Evolutionary conservation across 139 green algal species (phyloP).

Genomic region (Pleodorina starrii): DNA sequence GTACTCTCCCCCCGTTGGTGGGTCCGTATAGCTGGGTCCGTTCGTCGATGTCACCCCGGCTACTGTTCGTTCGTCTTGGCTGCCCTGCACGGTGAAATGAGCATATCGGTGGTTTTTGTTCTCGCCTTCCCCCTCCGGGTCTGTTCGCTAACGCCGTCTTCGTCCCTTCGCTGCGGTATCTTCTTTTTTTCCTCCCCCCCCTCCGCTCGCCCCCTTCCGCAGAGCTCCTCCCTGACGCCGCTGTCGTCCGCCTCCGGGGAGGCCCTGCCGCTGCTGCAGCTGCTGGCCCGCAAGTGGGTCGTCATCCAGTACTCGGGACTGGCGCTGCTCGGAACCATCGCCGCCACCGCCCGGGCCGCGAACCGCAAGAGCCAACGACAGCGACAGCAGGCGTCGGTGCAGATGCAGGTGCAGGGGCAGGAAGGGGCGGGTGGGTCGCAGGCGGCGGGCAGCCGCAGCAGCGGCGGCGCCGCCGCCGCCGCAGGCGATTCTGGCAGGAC

Average conservation of each 20-base stretch:
- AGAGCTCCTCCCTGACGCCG: conserved; percentile 4
- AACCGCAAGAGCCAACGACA: not conserved
- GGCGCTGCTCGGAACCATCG: conserved; percentile 18
- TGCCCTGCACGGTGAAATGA: no score
- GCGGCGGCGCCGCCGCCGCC: not conserved
- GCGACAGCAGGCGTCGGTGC: not conserved
- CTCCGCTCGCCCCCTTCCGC: not conserved
- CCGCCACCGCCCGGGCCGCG: not conserved
- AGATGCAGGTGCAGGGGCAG: not conserved
- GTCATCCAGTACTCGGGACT: conserved; percentile 21
- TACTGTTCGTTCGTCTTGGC: no score
- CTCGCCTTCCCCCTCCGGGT: no score
- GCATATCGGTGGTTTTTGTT: no score
- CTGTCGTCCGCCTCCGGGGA: not conserved
- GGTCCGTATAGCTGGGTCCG: no score
- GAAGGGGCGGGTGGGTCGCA: not conserved
- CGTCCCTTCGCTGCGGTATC: not conserved
- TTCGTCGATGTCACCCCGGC: no score
- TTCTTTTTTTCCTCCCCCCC: no score
- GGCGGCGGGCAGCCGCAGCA: not conserved
- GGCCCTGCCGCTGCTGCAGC: not conserved
- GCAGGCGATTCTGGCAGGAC: no score
- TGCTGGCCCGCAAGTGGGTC: conserved; percentile 38
- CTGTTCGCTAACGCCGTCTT: no score
- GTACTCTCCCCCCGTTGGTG: no score